These are phyloP conservation scores for Ophiostoma perfectum DNA, from an alignment of 2,329 filamentous ascomycete species.

Conservation along the genomic window DNA sequence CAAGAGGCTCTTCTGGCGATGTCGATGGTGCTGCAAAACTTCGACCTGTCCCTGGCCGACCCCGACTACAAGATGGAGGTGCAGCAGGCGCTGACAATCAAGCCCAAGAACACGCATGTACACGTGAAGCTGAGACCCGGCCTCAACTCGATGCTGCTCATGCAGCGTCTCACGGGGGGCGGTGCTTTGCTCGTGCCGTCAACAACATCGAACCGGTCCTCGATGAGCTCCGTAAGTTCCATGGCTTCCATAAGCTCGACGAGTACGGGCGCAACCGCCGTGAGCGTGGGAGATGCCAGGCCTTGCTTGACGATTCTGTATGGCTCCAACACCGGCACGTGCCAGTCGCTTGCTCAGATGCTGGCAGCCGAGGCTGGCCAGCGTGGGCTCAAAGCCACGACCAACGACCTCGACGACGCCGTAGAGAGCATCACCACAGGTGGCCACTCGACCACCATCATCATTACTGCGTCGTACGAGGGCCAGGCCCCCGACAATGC, in stretches of 20 bases:
- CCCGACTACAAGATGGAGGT: slow-evolving; percentile 52
- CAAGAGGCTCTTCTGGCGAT: slow-evolving; percentile 45
- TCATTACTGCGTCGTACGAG: slow-evolving; percentile 66
- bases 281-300: background rate
- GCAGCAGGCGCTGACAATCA: slow-evolving; percentile 52
- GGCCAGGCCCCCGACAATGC: slow-evolving; percentile 71
- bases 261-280: background rate
- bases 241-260: background rate
- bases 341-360: slow-evolving; percentile 41
- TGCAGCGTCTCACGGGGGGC: slow-evolving; percentile 19
- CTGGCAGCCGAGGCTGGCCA: background rate
- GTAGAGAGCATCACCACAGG: slow-evolving; percentile 57
- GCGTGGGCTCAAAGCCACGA: slow-evolving; percentile 41
- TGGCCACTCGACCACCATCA: slow-evolving; percentile 52
- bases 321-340: slow-evolving; percentile 58
- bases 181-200: background rate
- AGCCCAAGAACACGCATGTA: slow-evolving; percentile 57
- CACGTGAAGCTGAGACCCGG: slow-evolving; percentile 49
- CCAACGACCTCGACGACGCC: slow-evolving; percentile 52
- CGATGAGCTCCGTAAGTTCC: background rate
- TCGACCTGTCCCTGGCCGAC: slow-evolving; percentile 58
- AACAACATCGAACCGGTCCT: background rate
- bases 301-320: slow-evolving; percentile 57
- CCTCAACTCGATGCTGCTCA: slow-evolving; percentile 32
- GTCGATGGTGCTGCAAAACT: slow-evolving; percentile 61